phyloP scores from a whole-genome alignment of 2,329 filamentous ascomycete species.

The Neonectria coccinea region DNA sequence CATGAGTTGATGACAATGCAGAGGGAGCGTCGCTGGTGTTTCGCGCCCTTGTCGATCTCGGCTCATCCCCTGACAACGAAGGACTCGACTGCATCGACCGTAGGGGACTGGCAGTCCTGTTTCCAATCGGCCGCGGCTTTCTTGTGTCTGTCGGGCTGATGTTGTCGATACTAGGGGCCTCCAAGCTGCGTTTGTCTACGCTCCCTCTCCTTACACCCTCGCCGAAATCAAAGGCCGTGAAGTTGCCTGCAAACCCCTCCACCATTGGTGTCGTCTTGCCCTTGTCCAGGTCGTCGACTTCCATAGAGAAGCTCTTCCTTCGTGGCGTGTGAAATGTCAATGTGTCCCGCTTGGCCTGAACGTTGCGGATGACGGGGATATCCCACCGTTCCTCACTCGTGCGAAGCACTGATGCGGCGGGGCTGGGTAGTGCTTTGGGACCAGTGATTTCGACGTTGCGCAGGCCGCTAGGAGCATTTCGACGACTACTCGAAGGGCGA shows the following conservation, averaged over 20 bases:
- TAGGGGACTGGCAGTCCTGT: constrained; percentile 41
- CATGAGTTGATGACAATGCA: constrained; percentile 30
- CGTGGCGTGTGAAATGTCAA: constrained; percentile 59
- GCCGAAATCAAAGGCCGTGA: constrained; percentile 55
- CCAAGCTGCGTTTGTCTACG: constrained; percentile 31
- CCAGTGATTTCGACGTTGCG: constrained; percentile 45
- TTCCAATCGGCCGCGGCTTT: constrained; percentile 33
- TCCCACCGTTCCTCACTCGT: constrained; percentile 55
- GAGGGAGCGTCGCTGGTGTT: constrained; percentile 42
- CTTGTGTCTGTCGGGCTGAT: constrained; percentile 38
- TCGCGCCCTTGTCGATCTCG: constrained; percentile 34
- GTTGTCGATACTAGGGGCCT: constrained; percentile 31
- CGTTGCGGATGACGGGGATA: constrained; percentile 60
- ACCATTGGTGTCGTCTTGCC: constrained; percentile 38
- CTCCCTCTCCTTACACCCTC: constrained; percentile 45
- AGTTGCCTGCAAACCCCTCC: constrained; percentile 54
- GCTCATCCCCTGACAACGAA: constrained; percentile 35
- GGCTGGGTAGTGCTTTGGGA: constrained; percentile 56
- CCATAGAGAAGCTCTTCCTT: constrained; percentile 62
- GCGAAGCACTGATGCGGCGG: constrained; percentile 54
- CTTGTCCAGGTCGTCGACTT: constrained; percentile 53
- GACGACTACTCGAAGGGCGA: constrained; percentile 35
- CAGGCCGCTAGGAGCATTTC: constrained; percentile 42
- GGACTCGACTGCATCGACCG: constrained; percentile 44
- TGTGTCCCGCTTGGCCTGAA: constrained; percentile 64